Conservation (phyloP, 1,284 basidiomycete species). For the Wolfiporia cocos region DNA sequence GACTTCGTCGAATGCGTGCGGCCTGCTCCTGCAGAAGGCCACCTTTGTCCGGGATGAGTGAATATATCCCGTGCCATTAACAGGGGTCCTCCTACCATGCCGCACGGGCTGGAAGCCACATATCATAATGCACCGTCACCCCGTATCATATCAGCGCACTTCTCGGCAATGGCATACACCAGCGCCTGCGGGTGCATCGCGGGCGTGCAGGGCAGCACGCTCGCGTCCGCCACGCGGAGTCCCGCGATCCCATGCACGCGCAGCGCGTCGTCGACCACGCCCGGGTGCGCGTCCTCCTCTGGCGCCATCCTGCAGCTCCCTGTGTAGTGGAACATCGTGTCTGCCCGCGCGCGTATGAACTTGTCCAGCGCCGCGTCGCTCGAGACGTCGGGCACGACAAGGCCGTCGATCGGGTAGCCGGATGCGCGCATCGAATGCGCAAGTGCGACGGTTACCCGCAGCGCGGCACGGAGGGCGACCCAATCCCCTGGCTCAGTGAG, state of each 20-base stretch:
- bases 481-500: slow-evolving; percentile 20
- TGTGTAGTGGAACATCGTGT: slow-evolving; percentile 31
- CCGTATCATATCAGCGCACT: slow-evolving; percentile 21
- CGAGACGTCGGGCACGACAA: slow-evolving; percentile 22
- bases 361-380: slow-evolving; percentile 22
- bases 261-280: slow-evolving; percentile 37
- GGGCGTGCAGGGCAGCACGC: slow-evolving; percentile 32
- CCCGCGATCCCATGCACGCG: slow-evolving; percentile 39
- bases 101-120: too few relatives aligned
- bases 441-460: slow-evolving; percentile 19
- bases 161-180: slow-evolving; percentile 31
- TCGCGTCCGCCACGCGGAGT: slow-evolving; percentile 35
- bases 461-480: slow-evolving; percentile 19
- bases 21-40: too few relatives aligned
- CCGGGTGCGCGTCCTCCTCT: slow-evolving; percentile 15
- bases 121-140: background rate
- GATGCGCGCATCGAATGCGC: slow-evolving; percentile 21
- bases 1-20: too few relatives aligned
- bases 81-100: too few relatives aligned
- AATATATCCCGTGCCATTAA: too few relatives aligned
- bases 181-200: slow-evolving; percentile 31
- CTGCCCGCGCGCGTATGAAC: slow-evolving; percentile 19
- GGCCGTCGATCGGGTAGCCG: slow-evolving; percentile 26
- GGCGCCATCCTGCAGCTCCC: slow-evolving; percentile 34
- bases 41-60: too few relatives aligned